Evolutionary conservation across 352 stramenopile genomes (phyloP).

Genomic region (Pythium chondricola): DNA sequence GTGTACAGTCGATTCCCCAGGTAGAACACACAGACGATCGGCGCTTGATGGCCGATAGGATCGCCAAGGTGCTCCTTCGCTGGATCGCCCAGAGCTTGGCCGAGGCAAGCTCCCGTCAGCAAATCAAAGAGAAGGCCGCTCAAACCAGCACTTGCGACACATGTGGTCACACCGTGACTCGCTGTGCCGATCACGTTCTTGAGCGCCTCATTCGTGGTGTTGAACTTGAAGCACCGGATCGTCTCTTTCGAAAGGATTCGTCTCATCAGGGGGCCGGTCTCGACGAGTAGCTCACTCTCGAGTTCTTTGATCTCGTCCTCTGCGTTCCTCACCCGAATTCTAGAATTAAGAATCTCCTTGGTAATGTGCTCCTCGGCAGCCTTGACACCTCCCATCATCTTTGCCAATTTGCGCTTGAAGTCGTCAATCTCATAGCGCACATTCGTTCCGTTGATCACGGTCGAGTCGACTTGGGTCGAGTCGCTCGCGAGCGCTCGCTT

Average conservation of each 20-base stretch:
- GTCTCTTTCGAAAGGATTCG: constrained; percentile 51
- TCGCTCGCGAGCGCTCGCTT: constrained; percentile 63
- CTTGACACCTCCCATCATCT: constrained; percentile 60
- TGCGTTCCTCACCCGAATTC: constrained; percentile 58
- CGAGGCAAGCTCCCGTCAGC: constrained; percentile 54
- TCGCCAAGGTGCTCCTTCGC: constrained; percentile 57
- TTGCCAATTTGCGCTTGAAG: constrained; percentile 71
- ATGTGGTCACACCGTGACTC: constrained; percentile 59
- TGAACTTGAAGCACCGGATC: constrained; percentile 76
- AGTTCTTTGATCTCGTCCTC: constrained; percentile 64
- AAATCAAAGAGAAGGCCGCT: constrained; percentile 59
- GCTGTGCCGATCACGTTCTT: constrained; percentile 70
- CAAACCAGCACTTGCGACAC: constrained; percentile 39
- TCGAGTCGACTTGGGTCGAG: constrained; percentile 58
- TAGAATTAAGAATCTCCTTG: constrained; percentile 55
- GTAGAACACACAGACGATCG: constrained; percentile 64
- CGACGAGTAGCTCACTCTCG: constrained; percentile 54
- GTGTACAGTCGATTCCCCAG: constrained; percentile 60
- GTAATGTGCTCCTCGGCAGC: constrained; percentile 45
- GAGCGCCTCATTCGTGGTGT: constrained; percentile 54
- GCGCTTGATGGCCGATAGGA: constrained; percentile 52
- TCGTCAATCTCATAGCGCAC: constrained; percentile 68
- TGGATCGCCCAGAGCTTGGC: constrained; percentile 54
- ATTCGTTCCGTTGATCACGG: constrained; percentile 43
- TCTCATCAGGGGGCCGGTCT: constrained; percentile 71